These are phyloP conservation scores for Emericellopsis terricola DNA, from an alignment of 495 filamentous ascomycete genomes.

Conservation along the genomic window DNA sequence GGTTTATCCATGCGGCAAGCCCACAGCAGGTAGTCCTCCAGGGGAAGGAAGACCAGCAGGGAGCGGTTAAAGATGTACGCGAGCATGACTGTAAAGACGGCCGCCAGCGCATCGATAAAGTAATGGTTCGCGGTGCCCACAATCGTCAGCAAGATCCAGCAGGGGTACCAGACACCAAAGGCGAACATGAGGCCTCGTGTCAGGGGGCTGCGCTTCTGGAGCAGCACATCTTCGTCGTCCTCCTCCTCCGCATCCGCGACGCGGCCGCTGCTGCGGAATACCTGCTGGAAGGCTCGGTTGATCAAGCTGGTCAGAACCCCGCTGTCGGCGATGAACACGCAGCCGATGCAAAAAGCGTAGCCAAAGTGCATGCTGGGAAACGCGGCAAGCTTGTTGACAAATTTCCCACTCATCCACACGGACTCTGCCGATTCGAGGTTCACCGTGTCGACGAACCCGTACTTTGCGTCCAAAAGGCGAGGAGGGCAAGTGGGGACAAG, in stretches of 20 bases:
- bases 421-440: conserved; percentile 45
- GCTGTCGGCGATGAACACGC: conserved; percentile 33
- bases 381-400: conserved; percentile 44
- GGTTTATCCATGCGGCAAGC: conserved; percentile 44
- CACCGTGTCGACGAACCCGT: conserved; percentile 61
- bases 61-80: conserved; percentile 40
- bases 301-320: conserved; percentile 5
- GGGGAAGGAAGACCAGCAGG: conserved; percentile 37
- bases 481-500: conserved; percentile 70
- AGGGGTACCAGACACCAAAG: conserved; percentile 40
- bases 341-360: conserved; percentile 53
- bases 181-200: conserved; percentile 24
- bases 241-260: conserved; percentile 3
- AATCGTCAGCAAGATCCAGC: conserved; percentile 41
- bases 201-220: conserved; percentile 15
- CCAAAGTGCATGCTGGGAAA: conserved; percentile 65
- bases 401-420: conserved; percentile 57
- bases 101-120: conserved; percentile 45
- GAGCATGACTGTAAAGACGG: conserved; percentile 35
- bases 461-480: conserved; percentile 42
- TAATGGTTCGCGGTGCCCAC: conserved; percentile 55
- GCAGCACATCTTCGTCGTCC: conserved; percentile 9
- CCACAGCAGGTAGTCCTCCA: conserved; percentile 53
- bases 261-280: conserved; percentile 2
- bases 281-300: background rate